Evolutionary conservation across 306 rosid species (phyloP).

Genomic region (Inga leiocalycina): DNA sequence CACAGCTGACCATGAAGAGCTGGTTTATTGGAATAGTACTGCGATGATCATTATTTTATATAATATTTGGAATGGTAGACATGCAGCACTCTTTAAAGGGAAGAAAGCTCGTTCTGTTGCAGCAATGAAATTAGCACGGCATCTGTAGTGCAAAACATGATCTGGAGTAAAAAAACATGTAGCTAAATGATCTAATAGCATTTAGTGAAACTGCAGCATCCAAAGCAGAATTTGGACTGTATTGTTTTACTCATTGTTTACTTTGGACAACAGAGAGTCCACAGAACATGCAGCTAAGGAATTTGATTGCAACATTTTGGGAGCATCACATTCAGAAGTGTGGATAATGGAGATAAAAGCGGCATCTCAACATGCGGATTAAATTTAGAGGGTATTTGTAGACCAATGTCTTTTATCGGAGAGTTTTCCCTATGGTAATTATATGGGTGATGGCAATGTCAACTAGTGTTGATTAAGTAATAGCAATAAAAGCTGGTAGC

Average conservation of each 20-base stretch:
- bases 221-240: background rate
- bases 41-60: background rate
- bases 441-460: background rate
- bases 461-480: background rate
- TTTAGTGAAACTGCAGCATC: background rate
- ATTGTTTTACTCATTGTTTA: background rate
- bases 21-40: background rate
- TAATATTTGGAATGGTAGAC: background rate
- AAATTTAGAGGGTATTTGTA: background rate
- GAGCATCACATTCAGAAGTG: background rate
- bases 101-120: background rate
- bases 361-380: background rate
- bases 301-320: background rate
- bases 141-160: background rate
- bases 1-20: background rate
- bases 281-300: background rate
- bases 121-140: background rate
- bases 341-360: background rate
- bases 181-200: background rate
- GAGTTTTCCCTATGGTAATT: background rate
- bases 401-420: background rate
- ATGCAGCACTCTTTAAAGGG: background rate
- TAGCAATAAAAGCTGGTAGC: background rate
- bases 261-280: background rate
- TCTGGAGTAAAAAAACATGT: background rate